phyloP scores from a whole-genome alignment of 768 basidiomycete species.

The Saitozyma podzolica region DNA sequence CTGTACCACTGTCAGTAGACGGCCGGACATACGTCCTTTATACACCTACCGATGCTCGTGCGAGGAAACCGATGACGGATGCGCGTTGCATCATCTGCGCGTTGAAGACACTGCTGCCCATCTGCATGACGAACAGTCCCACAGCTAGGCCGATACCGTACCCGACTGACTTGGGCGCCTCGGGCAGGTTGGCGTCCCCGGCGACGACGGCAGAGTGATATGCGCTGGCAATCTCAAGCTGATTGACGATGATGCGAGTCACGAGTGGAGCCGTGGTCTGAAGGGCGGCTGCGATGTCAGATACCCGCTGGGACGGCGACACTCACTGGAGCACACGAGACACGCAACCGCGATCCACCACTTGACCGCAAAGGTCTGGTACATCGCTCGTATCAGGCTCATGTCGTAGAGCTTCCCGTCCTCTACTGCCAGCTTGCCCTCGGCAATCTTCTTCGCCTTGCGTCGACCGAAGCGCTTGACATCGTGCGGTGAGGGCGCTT shows the following conservation, averaged over 20 bases:
- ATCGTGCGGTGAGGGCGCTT: too few species aligned
- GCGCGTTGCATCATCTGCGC: conserved; percentile 55
- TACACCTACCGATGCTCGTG: conserved; percentile 9
- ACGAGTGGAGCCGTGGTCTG: conserved; percentile 24
- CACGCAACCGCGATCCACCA: conserved; percentile 25
- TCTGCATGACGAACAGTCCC: conserved; percentile 12
- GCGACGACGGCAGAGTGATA: conserved; percentile 4
- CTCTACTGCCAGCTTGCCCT: conserved; percentile 27
- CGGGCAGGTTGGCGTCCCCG: conserved; percentile 4
- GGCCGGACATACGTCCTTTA: neutral
- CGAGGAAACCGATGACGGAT: conserved; percentile 15
- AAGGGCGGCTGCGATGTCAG: conserved; percentile 12
- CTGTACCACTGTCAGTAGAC: conserved; percentile 6
- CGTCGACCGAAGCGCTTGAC: conserved; percentile 14
- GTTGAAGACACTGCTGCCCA: conserved; percentile 11
- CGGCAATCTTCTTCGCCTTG: conserved; percentile 30
- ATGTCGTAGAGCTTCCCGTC: conserved; percentile 38
- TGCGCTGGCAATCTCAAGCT: conserved; percentile 10
- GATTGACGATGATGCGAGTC: conserved; percentile 20
- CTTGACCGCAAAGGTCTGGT: conserved; percentile 11
- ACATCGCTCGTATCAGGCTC: conserved; percentile 31
- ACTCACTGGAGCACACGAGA: conserved; percentile 4
- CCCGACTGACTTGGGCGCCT: conserved; percentile 12
- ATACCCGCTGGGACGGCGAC: neutral
- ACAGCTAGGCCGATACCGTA: conserved; percentile 18